These are phyloP conservation scores for Graphilbum ipis-grandicollis DNA, from an alignment of 2,329 filamentous ascomycete species.

Conservation along the genomic window DNA sequence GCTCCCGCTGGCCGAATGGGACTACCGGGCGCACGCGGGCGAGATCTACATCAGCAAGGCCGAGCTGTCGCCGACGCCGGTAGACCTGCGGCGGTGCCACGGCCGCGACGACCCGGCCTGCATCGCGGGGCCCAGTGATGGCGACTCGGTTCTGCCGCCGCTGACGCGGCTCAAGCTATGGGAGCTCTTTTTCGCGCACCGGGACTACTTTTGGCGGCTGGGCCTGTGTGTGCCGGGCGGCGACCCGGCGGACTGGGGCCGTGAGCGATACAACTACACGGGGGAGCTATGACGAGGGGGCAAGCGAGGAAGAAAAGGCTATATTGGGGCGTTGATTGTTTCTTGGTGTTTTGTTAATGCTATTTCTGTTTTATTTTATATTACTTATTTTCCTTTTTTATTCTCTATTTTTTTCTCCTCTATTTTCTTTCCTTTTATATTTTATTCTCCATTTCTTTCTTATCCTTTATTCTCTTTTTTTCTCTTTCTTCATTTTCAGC, in stretches of 20 bases:
- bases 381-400: too few relatives aligned
- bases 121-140: constrained; percentile 35
- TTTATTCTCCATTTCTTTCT: too few relatives aligned
- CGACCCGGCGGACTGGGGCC: constrained; percentile 50
- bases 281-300: constrained; percentile 5
- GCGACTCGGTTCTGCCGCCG: constrained; percentile 14
- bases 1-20: constrained; percentile 75
- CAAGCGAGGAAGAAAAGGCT: background rate
- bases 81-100: constrained; percentile 53
- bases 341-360: too few relatives aligned
- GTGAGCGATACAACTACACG: constrained; percentile 26
- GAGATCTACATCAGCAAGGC: constrained; percentile 72
- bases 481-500: too few relatives aligned
- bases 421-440: too few relatives aligned
- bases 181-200: constrained; percentile 82
- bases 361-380: too few relatives aligned
- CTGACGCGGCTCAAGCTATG: constrained; percentile 59
- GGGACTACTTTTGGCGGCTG: constrained; percentile 92
- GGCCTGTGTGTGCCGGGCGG: constrained; percentile 78
- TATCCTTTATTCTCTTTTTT: too few relatives aligned
- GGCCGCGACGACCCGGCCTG: constrained; percentile 58
- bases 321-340: too few relatives aligned
- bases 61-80: constrained; percentile 46
- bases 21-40: constrained; percentile 67
- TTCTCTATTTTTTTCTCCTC: too few relatives aligned